Conservation (phyloP, 2,329 filamentous ascomycete genomes). For the Fusarium lateritium region DNA sequence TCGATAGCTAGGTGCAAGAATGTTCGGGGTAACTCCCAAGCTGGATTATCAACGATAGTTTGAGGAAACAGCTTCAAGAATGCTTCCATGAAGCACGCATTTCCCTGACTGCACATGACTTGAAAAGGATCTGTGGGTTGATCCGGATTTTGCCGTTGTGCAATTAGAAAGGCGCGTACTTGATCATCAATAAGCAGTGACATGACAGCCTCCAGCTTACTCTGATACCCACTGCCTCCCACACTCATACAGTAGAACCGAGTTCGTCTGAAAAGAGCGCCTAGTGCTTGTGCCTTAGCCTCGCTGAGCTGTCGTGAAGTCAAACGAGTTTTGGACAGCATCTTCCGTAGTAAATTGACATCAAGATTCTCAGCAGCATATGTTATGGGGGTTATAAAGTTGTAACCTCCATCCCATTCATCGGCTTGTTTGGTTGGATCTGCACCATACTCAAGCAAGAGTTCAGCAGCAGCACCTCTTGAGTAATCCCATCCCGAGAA, state of each 20-base stretch:
- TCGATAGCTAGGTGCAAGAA: constrained; percentile 1
- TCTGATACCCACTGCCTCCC: background rate
- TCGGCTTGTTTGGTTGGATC: background rate
- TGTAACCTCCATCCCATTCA: background rate
- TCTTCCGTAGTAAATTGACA: background rate
- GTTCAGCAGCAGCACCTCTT: background rate
- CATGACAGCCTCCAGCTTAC: background rate
- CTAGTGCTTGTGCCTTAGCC: background rate
- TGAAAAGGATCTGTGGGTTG: background rate
- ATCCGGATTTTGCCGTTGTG: rapidly evolving
- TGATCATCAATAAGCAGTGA: background rate
- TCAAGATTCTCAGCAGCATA: background rate
- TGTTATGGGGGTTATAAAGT: background rate
- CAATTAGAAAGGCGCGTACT: rapidly evolving
- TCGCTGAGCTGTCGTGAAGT: background rate
- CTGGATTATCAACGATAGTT: background rate
- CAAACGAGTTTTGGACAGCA: rapidly evolving
- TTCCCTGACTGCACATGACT: background rate
- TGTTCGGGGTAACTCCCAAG: background rate
- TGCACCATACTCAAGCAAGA: background rate
- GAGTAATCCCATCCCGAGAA: constrained; percentile 5
- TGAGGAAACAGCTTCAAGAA: background rate
- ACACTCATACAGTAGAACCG: constrained; percentile 4
- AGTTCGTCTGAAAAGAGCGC: background rate
- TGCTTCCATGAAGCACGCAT: rapidly evolving